These are phyloP conservation scores for Raphanus sativus DNA, from an alignment of 345 rosid genomes.

Conservation along the genomic window DNA sequence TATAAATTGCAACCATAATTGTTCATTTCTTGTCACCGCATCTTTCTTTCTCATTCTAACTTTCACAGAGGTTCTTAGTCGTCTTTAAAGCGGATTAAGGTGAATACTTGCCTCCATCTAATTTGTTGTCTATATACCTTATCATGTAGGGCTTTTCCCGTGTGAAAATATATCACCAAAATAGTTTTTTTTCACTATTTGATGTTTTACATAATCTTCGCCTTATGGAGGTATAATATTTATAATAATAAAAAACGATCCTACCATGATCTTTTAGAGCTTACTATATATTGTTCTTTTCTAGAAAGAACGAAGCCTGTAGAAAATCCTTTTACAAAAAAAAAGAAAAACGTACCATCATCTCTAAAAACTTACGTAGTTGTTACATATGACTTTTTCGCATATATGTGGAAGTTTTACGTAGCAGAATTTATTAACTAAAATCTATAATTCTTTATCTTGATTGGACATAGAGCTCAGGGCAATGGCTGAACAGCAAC, in stretches of 20 bases:
- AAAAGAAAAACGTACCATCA: not conserved
- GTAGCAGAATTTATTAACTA: not conserved
- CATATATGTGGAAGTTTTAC: not conserved
- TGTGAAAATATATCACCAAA: not conserved
- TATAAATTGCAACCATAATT: slow-evolving; percentile 32
- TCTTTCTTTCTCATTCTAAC: not conserved
- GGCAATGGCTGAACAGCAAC: slow-evolving; percentile 40
- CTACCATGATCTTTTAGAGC: not conserved
- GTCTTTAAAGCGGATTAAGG: slow-evolving; percentile 23
- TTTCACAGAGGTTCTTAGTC: not conserved
- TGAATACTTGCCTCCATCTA: not conserved
- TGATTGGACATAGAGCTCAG: not conserved
- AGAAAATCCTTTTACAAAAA: not conserved
- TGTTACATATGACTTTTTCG: not conserved
- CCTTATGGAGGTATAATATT: not conserved
- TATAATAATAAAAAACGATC: not conserved
- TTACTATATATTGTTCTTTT: too few species aligned
- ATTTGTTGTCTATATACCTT: not conserved
- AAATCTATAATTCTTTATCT: not conserved
- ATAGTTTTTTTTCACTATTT: not conserved
- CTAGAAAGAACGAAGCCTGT: too few species aligned
- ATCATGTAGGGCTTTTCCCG: not conserved
- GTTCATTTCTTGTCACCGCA: slow-evolving; percentile 8
- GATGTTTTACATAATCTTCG: not conserved
- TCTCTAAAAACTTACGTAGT: not conserved